Base-by-base conservation (phyloP, 1,139 yeast genomes). In the Sugiyamaella pinicola region DNA sequence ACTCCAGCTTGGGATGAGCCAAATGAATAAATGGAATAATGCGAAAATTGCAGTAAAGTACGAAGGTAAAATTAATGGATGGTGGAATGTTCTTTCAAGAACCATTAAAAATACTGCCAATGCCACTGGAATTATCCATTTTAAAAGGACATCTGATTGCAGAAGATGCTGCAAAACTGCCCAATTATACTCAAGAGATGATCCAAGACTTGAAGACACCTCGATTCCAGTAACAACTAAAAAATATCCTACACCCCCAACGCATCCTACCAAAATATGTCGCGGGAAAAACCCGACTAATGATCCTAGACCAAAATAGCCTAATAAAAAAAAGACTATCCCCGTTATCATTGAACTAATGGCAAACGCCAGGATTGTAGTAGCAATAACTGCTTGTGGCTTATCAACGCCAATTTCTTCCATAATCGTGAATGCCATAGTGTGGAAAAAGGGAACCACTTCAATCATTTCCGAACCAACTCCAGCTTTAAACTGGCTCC, bases 381-480 rank as follows among this genome's bases (percentile, higher is more conserved):
- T 93, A 1, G 97, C 84, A 35, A 93, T 75, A 10, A 93, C 81
- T 6, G 81, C 83, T 28, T 84, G 83, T 18, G 79, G 76, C 34
- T 76, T 71, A 33, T 72, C 74, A 8, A 74, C 80, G 1, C 84
- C 83, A 66, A 87, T 73, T 24, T 82, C 79, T 4, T 70, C 69
- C 64, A 83, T 73, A 44, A 93, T 84, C 3, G 85, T 76, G 21
- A 81, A 74, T 0, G 98, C 97, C 96, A 93, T 91, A 2, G 95
- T 80, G 66, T 93, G 99, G 75, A 93, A 93, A 68, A 93, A 93
- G 1, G 99, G 99, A 0, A 97, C 95, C 18, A 93, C 91, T 69
- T 93, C 99, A 61, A 93, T 93, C 99, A 93, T 93, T 72, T 93
- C 99, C 3, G 96, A 87, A 0, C 99, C 99, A 48, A 91, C 84